Conservation (phyloP, 163 green algal species). For the Scenedesmus sp. region DNA sequence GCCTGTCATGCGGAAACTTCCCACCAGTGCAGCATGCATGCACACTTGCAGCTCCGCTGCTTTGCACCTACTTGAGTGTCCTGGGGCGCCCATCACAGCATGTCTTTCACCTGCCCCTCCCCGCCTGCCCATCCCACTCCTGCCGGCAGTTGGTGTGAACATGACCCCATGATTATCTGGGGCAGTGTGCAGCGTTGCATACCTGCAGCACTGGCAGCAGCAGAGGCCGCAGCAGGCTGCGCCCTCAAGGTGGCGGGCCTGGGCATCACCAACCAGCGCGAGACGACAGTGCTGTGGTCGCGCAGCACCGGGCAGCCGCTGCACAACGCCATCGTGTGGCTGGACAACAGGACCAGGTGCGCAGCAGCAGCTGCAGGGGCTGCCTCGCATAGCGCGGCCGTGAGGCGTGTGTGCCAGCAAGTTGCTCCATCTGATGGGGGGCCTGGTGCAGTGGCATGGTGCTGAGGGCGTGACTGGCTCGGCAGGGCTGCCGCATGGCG, state of each 20-base stretch:
- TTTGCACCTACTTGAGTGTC: not conserved
- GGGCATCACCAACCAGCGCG: conserved; percentile 97
- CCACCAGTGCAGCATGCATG: not conserved
- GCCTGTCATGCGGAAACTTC: too few species aligned
- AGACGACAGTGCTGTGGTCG: conserved; percentile 96
- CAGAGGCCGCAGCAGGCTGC: not conserved
- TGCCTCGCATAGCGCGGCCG: not conserved
- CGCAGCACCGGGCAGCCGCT: conserved; percentile 87
- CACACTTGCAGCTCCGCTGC: not conserved
- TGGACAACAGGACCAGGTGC: conserved; percentile 91
- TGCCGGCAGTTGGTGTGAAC: conserved; percentile 91
- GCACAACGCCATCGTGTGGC: conserved; percentile 98
- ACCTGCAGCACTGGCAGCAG: conserved; percentile 63
- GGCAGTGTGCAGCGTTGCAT: conserved; percentile 82
- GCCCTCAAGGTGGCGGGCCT: conserved; percentile 64
- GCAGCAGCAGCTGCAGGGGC: not conserved
- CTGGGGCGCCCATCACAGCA: not conserved
- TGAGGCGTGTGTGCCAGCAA: too few species aligned
- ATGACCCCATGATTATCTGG: conserved; percentile 93
- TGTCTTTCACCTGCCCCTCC: not conserved
- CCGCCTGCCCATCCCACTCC: not conserved
- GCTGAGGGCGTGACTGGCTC: not conserved
- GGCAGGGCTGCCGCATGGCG: not conserved
- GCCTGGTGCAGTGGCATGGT: not conserved
- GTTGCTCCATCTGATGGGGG: too few species aligned